These are phyloP conservation scores for Oxytropis ochrocephala DNA, from an alignment of 306 rosid genomes.

Conservation along the genomic window DNA sequence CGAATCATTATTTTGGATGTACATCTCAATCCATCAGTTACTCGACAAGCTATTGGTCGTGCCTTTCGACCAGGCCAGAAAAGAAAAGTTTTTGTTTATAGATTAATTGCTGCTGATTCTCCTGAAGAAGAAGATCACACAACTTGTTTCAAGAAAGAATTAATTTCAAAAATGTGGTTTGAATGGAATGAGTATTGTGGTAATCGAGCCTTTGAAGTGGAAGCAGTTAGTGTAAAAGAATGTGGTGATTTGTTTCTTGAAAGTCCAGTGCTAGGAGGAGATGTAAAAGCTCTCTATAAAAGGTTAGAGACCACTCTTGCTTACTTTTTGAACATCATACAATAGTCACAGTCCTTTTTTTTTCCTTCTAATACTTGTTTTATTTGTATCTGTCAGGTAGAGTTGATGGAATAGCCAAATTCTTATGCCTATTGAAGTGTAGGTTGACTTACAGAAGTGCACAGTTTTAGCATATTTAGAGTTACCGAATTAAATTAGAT, in stretches of 20 bases:
- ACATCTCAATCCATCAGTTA: constrained; percentile 87
- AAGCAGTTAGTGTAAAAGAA: constrained; percentile 43
- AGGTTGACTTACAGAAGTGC: not conserved
- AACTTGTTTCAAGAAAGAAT: constrained; percentile 72
- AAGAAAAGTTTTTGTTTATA: constrained; percentile 61
- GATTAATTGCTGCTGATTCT: constrained; percentile 73
- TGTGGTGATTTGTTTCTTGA: constrained; percentile 72
- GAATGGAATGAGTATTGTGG: constrained; percentile 90
- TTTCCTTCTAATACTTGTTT: constrained; percentile 12
- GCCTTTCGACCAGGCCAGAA: constrained; percentile 92
- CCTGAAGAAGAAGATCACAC: constrained; percentile 77
- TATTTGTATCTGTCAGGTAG: constrained; percentile 49
- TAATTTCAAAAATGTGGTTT: constrained; percentile 89
- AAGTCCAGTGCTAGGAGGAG: constrained; percentile 44
- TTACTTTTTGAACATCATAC: not conserved
- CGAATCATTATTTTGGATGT: constrained; percentile 74
- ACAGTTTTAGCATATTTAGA: not conserved
- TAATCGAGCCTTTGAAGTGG: constrained; percentile 44
- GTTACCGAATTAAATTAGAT: not conserved
- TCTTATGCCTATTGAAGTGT: not conserved
- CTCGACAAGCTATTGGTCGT: constrained; percentile 96
- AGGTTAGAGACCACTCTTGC: constrained; percentile 43
- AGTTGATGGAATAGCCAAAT: not conserved
- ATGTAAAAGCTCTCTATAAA: constrained; percentile 60
- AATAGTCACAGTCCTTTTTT: not conserved